Percentiles rank a stretch among this genome's conserved stretches.
phyloP scores from a whole-genome alignment of 1,139 yeast genomes.

The Yamadazyma oceani region DNA sequence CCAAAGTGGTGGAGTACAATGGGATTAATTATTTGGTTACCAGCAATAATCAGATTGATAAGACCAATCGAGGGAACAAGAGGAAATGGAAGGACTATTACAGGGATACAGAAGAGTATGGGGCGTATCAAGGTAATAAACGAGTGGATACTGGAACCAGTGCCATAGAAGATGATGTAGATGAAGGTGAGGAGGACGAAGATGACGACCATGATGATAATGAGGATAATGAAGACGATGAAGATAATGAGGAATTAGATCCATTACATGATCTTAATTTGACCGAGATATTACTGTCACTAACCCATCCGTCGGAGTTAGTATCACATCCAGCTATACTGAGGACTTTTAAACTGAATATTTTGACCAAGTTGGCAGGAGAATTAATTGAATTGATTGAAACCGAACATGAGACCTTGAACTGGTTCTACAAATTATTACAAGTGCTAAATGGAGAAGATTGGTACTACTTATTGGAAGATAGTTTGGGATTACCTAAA shows the following conservation, averaged over 20 bases:
- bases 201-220: constrained; percentile 20
- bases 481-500: constrained; percentile 61
- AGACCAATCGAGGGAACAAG: constrained; percentile 27
- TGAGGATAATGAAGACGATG: constrained; percentile 30
- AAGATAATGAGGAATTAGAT: constrained; percentile 28
- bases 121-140: constrained; percentile 12
- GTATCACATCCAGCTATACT: constrained; percentile 69
- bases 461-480: constrained; percentile 64
- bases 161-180: constrained; percentile 25
- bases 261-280: constrained; percentile 39
- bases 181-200: constrained; percentile 21
- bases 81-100: constrained; percentile 39
- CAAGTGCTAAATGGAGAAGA: constrained; percentile 86
- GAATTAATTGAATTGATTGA: constrained; percentile 78
- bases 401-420: constrained; percentile 74
- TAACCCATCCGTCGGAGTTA: constrained; percentile 77
- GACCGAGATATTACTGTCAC: constrained; percentile 68
- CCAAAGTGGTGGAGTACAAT: constrained; percentile 43
- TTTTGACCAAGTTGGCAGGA: constrained; percentile 54
- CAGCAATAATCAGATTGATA: constrained; percentile 37
- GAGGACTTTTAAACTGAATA: constrained; percentile 58
- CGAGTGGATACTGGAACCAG: constrained; percentile 12
- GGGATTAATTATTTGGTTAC: constrained; percentile 42
- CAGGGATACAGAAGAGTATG: constrained; percentile 20
- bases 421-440: constrained; percentile 66